Percentiles rank a stretch among this genome's conserved stretches.
Evolutionary conservation across 2,329 filamentous ascomycete genomes (phyloP).

Genomic region (Penicillium griseofulvum): DNA sequence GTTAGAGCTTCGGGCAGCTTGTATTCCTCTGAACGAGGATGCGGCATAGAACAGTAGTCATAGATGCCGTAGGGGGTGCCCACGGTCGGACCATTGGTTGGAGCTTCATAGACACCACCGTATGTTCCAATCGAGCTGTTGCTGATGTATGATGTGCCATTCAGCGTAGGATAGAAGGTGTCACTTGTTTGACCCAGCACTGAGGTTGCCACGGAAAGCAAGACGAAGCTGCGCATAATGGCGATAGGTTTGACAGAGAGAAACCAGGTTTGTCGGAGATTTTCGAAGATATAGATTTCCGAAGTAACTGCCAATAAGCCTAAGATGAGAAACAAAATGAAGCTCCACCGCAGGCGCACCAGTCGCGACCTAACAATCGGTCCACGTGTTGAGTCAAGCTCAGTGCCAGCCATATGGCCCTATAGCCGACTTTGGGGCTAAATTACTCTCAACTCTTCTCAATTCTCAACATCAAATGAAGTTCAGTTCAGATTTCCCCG

Average conservation of each 20-base stretch:
- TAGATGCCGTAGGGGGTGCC: constrained; percentile 33
- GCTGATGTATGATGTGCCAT: constrained; percentile 38
- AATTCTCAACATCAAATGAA: background rate
- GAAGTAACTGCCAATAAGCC: background rate
- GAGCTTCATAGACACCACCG: constrained; percentile 37
- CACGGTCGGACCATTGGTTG: constrained; percentile 19
- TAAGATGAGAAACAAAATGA: background rate
- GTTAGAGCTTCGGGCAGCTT: constrained; percentile 28
- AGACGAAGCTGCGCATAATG: constrained; percentile 10
- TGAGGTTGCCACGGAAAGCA: constrained; percentile 8
- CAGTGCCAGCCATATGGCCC: background rate
- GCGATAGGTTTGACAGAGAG: background rate
- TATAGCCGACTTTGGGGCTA: background rate
- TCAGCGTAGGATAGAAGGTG: constrained; percentile 39
- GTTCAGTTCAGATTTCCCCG: background rate
- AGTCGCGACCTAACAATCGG: constrained; percentile 1
- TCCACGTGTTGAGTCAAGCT: constrained; percentile 1
- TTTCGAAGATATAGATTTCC: background rate
- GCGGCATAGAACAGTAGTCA: constrained; percentile 43
- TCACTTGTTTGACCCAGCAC: constrained; percentile 14
- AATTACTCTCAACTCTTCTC: background rate
- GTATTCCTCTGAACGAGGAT: constrained; percentile 36
- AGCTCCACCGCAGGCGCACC: background rate
- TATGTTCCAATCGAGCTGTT: constrained; percentile 37
- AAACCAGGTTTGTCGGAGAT: background rate